A percentile compares a stretch with the other conserved stretches of the same genome.
Conservation (phyloP, 441 rosid species). For the Omphalea diandra region DNA sequence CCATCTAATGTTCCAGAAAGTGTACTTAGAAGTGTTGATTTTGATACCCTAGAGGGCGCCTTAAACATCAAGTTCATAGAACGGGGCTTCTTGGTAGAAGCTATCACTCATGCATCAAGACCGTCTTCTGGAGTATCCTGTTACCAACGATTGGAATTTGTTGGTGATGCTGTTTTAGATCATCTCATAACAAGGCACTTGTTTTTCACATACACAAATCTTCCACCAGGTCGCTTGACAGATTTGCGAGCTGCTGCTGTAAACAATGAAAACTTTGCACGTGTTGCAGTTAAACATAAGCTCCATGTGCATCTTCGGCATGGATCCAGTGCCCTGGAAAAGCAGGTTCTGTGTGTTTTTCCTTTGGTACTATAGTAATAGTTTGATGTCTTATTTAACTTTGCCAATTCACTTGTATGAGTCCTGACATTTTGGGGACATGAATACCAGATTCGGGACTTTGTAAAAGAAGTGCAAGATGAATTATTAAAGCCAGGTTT, state of each 20-base stretch:
- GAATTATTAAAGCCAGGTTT: conserved; percentile 86
- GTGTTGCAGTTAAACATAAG: conserved; percentile 95
- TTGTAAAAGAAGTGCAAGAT: conserved; percentile 85
- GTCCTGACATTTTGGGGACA: conserved; percentile 10
- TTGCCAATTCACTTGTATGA: neutral
- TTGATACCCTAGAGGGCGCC: conserved; percentile 74
- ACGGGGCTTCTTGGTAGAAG: conserved; percentile 74
- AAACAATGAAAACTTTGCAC: conserved; percentile 98
- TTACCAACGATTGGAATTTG: conserved; percentile 94
- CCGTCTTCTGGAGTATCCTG: conserved; percentile 97
- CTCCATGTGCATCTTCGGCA: conserved; percentile 92
- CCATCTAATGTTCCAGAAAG: conserved; percentile 71
- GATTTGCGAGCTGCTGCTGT: conserved; percentile 99
- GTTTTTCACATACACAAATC: conserved; percentile 88
- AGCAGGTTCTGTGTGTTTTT: conserved; percentile 28
- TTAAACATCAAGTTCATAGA: conserved; percentile 61
- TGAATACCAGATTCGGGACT: conserved; percentile 77
- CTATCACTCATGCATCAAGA: conserved; percentile 97
- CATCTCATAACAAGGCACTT: conserved; percentile 92
- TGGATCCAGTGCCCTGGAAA: conserved; percentile 96
- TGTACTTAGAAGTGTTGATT: conserved; percentile 75
- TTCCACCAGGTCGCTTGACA: conserved; percentile 97
- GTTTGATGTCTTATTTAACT: neutral
- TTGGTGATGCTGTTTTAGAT: conserved; percentile 98
- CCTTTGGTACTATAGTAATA: neutral